Evolutionary conservation across 139 green algal species (phyloP).

Genomic region (Haematococcus sp.): DNA sequence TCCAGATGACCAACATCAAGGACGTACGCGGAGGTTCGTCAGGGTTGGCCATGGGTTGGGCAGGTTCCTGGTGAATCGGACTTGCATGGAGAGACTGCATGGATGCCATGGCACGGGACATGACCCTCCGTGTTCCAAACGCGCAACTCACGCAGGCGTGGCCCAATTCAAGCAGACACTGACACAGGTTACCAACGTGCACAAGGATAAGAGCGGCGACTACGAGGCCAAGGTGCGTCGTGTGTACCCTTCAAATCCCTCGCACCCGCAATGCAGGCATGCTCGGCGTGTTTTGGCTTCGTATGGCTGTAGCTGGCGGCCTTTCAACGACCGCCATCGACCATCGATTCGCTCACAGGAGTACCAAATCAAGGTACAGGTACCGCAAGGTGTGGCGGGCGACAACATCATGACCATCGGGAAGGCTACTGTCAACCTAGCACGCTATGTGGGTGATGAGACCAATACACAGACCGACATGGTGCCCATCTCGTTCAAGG

Average conservation of each 20-base stretch:
- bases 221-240: conserved; percentile 49
- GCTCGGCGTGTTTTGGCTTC: not conserved
- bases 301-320: no score
- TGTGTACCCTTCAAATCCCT: not conserved
- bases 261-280: not conserved
- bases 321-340: no score
- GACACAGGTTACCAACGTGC: conserved; percentile 57
- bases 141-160: conserved; percentile 30
- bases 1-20: conserved; percentile 59
- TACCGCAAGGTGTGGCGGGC: conserved; percentile 16
- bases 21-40: conserved; percentile 15
- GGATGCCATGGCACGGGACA: no score
- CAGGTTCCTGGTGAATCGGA: not conserved
- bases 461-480: conserved; percentile 19
- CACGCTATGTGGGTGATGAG: conserved; percentile 23
- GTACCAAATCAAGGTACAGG: conserved; percentile 59
- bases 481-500: conserved; percentile 41
- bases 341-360: conserved; percentile 27
- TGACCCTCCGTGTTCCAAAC: no score
- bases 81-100: no score
- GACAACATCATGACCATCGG: conserved; percentile 41
- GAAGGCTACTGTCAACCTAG: conserved; percentile 49
- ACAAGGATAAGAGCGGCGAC: conserved; percentile 29
- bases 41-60: not conserved
- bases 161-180: conserved; percentile 54